Evolutionary conservation across 2,329 filamentous ascomycete genomes (phyloP).

Genomic region (Whalleya microplaca): DNA sequence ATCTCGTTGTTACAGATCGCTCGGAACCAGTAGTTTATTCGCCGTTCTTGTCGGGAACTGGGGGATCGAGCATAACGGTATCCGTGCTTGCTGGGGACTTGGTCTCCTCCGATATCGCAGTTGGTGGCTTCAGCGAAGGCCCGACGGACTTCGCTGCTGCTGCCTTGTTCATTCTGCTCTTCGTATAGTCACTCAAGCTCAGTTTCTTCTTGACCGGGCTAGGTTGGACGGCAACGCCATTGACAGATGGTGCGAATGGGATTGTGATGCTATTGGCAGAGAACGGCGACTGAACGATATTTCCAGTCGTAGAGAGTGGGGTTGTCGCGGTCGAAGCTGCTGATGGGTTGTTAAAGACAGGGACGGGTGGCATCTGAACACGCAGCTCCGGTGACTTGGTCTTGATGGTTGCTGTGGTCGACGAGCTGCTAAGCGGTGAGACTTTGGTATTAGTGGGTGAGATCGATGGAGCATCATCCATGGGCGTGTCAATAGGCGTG

Average conservation of each 20-base stretch:
- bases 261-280: conserved; percentile 44
- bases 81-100: conserved; percentile 43
- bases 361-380: conserved; percentile 61
- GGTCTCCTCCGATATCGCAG: conserved; percentile 44
- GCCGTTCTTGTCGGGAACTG: conserved; percentile 36
- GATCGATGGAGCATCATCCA: conserved; percentile 40
- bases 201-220: conserved; percentile 71
- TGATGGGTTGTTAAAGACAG: conserved; percentile 50
- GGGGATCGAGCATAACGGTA: conserved; percentile 40
- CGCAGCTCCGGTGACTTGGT: conserved; percentile 37
- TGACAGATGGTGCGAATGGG: conserved; percentile 48
- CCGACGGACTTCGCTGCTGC: conserved; percentile 47
- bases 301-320: conserved; percentile 50
- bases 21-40: conserved; percentile 22
- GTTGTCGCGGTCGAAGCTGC: conserved; percentile 45
- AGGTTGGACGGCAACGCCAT: conserved; percentile 51
- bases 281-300: conserved; percentile 55
- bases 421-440: neutral
- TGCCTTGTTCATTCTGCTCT: conserved; percentile 60
- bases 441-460: conserved; percentile 31
- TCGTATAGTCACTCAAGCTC: conserved; percentile 67
- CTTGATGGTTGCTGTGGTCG: conserved; percentile 11
- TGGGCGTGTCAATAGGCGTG: conserved; percentile 30
- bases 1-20: conserved; percentile 4
- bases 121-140: conserved; percentile 42